Conservation (phyloP, 768 basidiomycete genomes). For the Lactifluus hygrophoroides region DNA sequence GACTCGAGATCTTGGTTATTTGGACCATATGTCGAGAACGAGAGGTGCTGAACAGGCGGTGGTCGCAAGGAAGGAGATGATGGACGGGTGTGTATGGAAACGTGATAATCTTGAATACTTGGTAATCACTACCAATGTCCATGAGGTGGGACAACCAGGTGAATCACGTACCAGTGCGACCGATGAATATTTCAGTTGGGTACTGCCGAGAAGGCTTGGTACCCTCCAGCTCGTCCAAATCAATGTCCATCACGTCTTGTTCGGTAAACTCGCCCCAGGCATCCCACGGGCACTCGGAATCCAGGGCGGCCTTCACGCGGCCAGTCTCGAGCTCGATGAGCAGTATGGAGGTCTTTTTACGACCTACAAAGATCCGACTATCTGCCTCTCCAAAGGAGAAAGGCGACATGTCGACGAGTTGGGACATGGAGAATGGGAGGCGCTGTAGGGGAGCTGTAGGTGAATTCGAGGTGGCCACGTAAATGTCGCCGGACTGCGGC, state of each 20-base stretch:
- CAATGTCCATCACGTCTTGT: conserved; percentile 35
- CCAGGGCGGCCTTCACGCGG: conserved; percentile 63
- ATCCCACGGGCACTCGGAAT: conserved; percentile 73
- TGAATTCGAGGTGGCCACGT: conserved; percentile 52
- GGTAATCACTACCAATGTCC: background rate
- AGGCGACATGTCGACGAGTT: conserved; percentile 83
- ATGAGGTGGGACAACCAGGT: conserved; percentile 14
- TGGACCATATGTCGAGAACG: conserved; percentile 88
- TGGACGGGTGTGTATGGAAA: conserved; percentile 68
- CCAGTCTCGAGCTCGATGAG: conserved; percentile 75
- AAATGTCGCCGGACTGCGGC: conserved; percentile 91
- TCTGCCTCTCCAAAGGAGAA: conserved; percentile 71
- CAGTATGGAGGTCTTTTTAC: conserved; percentile 79
- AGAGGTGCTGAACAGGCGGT: conserved; percentile 65
- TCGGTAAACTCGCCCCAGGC: conserved; percentile 47
- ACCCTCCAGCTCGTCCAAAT: conserved; percentile 55
- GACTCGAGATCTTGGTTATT: conserved; percentile 74
- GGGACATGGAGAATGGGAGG: conserved; percentile 85
- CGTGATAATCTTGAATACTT: conserved; percentile 65
- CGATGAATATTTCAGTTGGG: conserved; percentile 49
- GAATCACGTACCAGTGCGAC: conserved; percentile 48
- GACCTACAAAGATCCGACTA: conserved; percentile 74
- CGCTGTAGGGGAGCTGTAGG: conserved; percentile 68
- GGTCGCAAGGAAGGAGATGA: conserved; percentile 29
- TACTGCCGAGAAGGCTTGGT: conserved; percentile 30